A percentile compares a stretch with the other conserved stretches of the same genome.
phyloP scores from a whole-genome alignment of 2,329 filamentous ascomycete species.

The Rutstroemia sp. region DNA sequence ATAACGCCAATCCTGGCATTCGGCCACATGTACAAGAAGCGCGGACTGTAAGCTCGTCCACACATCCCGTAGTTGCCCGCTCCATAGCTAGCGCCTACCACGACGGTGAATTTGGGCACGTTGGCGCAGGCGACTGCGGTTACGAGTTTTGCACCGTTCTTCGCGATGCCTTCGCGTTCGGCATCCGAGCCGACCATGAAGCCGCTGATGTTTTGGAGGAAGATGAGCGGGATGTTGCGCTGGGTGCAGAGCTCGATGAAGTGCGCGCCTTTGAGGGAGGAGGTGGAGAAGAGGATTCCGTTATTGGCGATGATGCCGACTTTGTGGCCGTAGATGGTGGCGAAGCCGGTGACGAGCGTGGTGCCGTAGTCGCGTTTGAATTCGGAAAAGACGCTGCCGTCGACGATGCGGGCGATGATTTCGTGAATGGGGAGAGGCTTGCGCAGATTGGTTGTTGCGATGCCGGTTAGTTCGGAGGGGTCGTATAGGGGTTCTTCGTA shows the following conservation, averaged over 20 bases:
- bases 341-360: conserved; percentile 88
- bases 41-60: conserved; percentile 83
- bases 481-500: conserved; percentile 76
- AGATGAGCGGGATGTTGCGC: conserved; percentile 81
- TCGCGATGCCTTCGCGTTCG: conserved; percentile 91
- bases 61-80: conserved; percentile 99
- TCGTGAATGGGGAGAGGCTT: conserved; percentile 81
- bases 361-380: conserved; percentile 90
- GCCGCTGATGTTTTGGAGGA: conserved; percentile 92
- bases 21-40: conserved; percentile 95
- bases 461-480: conserved; percentile 72
- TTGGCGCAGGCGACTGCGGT: conserved; percentile 90
- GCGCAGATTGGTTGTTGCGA: conserved; percentile 84
- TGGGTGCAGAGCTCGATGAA: conserved; percentile 94
- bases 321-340: conserved; percentile 78
- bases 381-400: conserved; percentile 82
- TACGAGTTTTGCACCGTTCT: conserved; percentile 95
- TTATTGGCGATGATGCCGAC: conserved; percentile 96
- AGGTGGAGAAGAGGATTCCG: conserved; percentile 86
- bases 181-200: conserved; percentile 97
- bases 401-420: conserved; percentile 86
- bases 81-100: conserved; percentile 87
- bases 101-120: conserved; percentile 94
- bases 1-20: conserved; percentile 95
- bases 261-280: conserved; percentile 87